Conservation (phyloP, 1,284 basidiomycete species). For the Malassezia caprae region DNA sequence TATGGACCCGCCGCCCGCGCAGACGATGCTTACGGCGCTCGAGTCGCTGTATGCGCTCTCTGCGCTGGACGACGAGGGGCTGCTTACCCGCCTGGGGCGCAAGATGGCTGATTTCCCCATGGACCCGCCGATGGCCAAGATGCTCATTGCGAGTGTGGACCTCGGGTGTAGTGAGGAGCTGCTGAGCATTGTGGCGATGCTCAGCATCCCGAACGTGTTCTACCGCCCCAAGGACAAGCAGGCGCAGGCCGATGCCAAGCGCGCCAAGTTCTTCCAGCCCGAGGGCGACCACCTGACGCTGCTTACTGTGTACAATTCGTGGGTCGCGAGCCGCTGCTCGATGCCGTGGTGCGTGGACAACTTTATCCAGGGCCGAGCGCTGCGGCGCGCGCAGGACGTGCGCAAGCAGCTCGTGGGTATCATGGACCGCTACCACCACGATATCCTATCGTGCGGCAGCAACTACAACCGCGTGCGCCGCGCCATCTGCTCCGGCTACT, state of each 20-base stretch:
- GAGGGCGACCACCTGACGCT: constrained; percentile 95
- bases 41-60: constrained; percentile 89
- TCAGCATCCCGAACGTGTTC: constrained; percentile 90
- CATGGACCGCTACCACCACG: constrained; percentile 98
- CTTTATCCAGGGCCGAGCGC: constrained; percentile 90
- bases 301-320: constrained; percentile 92
- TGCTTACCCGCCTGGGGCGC: constrained; percentile 81
- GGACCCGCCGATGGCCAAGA: constrained; percentile 90
- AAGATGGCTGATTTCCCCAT: constrained; percentile 99
- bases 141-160: constrained; percentile 97
- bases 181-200: constrained; percentile 90
- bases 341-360: constrained; percentile 68
- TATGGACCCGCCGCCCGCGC: constrained; percentile 96
- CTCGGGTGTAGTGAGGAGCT: constrained; percentile 91
- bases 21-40: constrained; percentile 85
- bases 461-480: constrained; percentile 88
- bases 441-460: constrained; percentile 77
- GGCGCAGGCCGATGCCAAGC: constrained; percentile 95
- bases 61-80: constrained; percentile 89
- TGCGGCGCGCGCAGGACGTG: constrained; percentile 95
- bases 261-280: constrained; percentile 73
- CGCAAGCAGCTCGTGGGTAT: constrained; percentile 93
- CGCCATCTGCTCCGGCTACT: constrained; percentile 79
- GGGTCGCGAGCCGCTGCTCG: constrained; percentile 88
- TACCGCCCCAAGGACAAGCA: constrained; percentile 99